Conservation (phyloP, 805 yeast species). For the Nakazawaea holstii region DNA sequence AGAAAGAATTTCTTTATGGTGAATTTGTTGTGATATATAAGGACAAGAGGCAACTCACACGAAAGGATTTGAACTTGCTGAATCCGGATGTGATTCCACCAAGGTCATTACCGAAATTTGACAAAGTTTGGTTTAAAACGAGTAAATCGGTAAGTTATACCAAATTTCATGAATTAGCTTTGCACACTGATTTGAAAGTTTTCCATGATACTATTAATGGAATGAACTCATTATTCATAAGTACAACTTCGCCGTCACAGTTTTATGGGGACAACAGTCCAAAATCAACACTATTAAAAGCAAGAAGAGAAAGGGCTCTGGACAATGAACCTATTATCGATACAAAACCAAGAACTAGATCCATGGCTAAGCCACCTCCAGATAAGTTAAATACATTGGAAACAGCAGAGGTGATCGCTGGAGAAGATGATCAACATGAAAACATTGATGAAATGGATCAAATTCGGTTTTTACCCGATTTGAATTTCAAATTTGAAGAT, state of each 20-base stretch:
- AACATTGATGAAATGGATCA: constrained; percentile 24
- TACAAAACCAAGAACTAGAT: constrained; percentile 1
- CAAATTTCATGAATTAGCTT: constrained; percentile 1
- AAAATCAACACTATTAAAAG: background rate
- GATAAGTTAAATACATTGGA: background rate
- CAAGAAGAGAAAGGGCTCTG: background rate
- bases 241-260: background rate
- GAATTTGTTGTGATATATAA: constrained; percentile 7
- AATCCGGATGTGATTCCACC: background rate
- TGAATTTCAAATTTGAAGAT: constrained; percentile 49
- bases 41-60: background rate
- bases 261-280: background rate
- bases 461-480: constrained; percentile 24
- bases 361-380: background rate
- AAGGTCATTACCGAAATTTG: background rate
- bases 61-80: constrained; percentile 3
- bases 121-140: constrained; percentile 6
- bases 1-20: background rate
- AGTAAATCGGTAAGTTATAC: background rate
- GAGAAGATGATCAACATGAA: constrained; percentile 19
- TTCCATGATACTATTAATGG: background rate
- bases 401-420: background rate
- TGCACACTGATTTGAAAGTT: background rate
- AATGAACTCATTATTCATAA: background rate
- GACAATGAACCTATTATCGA: background rate